A percentile compares a stretch with the other conserved stretches of the same genome.
phyloP scores from a whole-genome alignment of 2,329 filamentous ascomycete genomes.

The Diplodia seriata region DNA sequence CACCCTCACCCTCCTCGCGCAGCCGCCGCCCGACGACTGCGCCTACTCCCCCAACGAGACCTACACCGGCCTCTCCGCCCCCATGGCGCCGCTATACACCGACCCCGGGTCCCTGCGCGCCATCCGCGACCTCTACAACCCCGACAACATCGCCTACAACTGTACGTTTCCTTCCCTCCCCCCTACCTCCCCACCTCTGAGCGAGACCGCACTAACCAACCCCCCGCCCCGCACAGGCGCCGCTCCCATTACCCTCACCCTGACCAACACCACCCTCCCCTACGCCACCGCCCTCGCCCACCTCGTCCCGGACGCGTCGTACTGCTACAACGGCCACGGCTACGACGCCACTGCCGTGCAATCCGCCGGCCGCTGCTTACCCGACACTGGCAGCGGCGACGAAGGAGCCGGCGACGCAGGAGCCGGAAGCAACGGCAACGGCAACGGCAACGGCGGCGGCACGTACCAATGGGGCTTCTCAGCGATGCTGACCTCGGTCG shows the following conservation, averaged over 20 bases:
- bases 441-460: slow-evolving; percentile 27
- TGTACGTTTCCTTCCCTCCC: neutral
- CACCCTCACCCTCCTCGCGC: too few relatives aligned
- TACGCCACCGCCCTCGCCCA: slow-evolving; percentile 5
- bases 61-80: neutral
- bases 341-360: slow-evolving; percentile 17
- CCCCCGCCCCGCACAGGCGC: slow-evolving; percentile 34
- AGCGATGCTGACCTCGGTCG: slow-evolving; percentile 43
- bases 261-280: slow-evolving; percentile 30
- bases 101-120: neutral
- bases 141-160: neutral
- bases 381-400: too few relatives aligned
- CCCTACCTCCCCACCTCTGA: neutral
- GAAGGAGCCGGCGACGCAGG: too few relatives aligned
- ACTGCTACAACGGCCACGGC: slow-evolving; percentile 8
- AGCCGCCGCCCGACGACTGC: neutral
- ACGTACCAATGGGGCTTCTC: slow-evolving; percentile 50
- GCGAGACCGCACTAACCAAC: neutral
- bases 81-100: neutral
- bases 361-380: slow-evolving; percentile 39
- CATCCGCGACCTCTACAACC: neutral
- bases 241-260: slow-evolving; percentile 32
- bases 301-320: slow-evolving; percentile 34
- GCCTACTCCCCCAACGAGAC: slow-evolving; percentile 2
- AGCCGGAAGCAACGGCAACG: too few relatives aligned